Base-by-base conservation (phyloP, 2,329 filamentous ascomycete species). In the Sclerotinia trifoliorum region DNA sequence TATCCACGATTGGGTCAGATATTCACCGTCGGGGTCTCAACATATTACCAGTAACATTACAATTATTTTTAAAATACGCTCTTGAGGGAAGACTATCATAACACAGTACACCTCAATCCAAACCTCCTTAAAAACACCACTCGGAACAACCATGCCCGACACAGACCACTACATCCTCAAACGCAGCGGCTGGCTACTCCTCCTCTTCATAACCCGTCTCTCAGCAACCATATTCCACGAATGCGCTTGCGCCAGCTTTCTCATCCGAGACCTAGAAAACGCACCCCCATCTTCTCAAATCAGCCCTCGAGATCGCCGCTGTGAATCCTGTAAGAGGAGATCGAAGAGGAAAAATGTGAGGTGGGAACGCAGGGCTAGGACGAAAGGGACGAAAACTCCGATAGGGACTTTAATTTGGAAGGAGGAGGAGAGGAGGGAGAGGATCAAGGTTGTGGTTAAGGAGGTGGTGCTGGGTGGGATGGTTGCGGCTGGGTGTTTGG, bases 131-230 rank as follows among this genome's bases (percentile, higher is more conserved):
- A 32, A 32, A 32, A 56, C 11, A 56, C 29, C 24, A 24, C 24
- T n/a, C 49, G 21, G 21, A 35, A n/a, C n/a, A 19, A 42, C 48
- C 61, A 64, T 46, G 46, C 32, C 61, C 10, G 10, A 24, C 32
- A 58, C 44, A 21, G 63, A 48, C 2, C 52, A 66, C 29, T 46
- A 46, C n/a, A 17, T 56, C 3, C 51, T 66, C 51, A 48, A 58
- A 66, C 63, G 63, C 29, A 57, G 51, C 42, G 51, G 51, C n/a
- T 66, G 63, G 63, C 51, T 66, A 8, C 10, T 66, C 10, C 63
- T 66, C 15, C 51, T 56, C 42, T 10, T 49, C 29, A 5, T 66
- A 4, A 66, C 63, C 21, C 52, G 42, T 15, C n/a, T 42, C 52
- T 57, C 51, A 1, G 51, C 42, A 32, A 13, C 15, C 5, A 24